Conservation (phyloP, 2,329 filamentous ascomycete species). For the Biscogniauxia marginata region DNA sequence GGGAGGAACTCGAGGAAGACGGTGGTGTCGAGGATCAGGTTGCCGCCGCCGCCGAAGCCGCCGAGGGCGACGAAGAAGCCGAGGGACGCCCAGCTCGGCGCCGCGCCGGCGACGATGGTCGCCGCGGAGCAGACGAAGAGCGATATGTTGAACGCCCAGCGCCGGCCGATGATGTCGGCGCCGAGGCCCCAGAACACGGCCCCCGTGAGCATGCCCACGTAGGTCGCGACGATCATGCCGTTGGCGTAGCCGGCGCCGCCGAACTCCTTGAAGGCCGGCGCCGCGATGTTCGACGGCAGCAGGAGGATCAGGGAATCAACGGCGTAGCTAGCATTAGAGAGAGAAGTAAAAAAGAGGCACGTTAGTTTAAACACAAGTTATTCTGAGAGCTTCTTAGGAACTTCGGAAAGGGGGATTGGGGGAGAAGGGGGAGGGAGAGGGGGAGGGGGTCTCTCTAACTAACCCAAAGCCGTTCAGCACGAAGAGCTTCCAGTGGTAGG, state of each 20-base stretch:
- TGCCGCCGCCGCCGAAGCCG: conserved; percentile 64
- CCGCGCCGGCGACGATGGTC: conserved; percentile 63
- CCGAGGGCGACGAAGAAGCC: conserved; percentile 62
- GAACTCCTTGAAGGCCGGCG: conserved; percentile 59
- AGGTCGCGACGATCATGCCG: conserved; percentile 61
- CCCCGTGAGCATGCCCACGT: conserved; percentile 46
- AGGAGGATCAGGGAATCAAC: conserved; percentile 56
- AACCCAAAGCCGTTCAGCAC: conserved; percentile 60
- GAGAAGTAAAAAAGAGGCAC: too few species aligned
- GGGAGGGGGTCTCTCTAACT: conserved; percentile 11
- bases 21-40: conserved; percentile 61
- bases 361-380: too few species aligned
- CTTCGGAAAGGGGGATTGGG: too few species aligned
- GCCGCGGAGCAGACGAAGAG: conserved; percentile 62
- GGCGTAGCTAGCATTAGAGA: conserved; percentile 44
- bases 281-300: conserved; percentile 63
- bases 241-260: conserved; percentile 50
- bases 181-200: conserved; percentile 68
- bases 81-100: conserved; percentile 65
- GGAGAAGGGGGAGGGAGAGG: too few species aligned
- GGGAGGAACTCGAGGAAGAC: conserved; percentile 48
- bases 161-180: conserved; percentile 66
- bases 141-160: conserved; percentile 67
- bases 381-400: too few species aligned
- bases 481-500: conserved; percentile 56